Percentiles rank a stretch among this genome's conserved stretches.
Conservation (phyloP, 2,329 filamentous ascomycete species). For the Nigrograna mackinnonii region DNA sequence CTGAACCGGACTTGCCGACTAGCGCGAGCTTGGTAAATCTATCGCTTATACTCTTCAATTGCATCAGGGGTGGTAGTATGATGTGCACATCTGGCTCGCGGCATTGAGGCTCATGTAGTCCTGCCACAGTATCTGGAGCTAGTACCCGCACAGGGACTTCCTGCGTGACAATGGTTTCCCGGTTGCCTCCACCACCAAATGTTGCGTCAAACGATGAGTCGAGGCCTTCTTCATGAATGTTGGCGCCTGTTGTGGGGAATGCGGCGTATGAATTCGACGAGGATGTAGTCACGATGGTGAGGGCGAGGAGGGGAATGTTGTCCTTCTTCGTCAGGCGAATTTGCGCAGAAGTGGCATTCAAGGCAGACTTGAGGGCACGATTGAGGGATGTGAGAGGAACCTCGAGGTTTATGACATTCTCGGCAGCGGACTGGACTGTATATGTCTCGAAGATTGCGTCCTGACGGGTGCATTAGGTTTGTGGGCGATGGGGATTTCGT, state of each 20-base stretch:
- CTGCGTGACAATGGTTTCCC: constrained; percentile 91
- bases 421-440: constrained; percentile 81
- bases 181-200: constrained; percentile 57
- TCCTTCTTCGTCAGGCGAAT: constrained; percentile 94
- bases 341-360: constrained; percentile 78
- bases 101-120: constrained; percentile 89
- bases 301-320: constrained; percentile 79
- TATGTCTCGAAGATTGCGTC: constrained; percentile 91
- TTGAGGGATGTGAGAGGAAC: constrained; percentile 86
- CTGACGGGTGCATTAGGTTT: constrained; percentile 45
- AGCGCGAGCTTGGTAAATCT: constrained; percentile 83
- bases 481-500: neutral
- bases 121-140: constrained; percentile 80
- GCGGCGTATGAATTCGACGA: constrained; percentile 48
- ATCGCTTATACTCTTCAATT: constrained; percentile 92
- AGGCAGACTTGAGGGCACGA: constrained; percentile 87
- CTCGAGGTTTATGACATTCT: constrained; percentile 95
- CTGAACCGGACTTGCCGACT: constrained; percentile 38
- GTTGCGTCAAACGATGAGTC: constrained; percentile 27
- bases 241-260: constrained; percentile 28
- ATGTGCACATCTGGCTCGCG: constrained; percentile 95
- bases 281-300: constrained; percentile 82
- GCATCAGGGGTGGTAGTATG: constrained; percentile 80
- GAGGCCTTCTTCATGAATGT: constrained; percentile 27
- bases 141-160: constrained; percentile 95